These are phyloP conservation scores for Aspergillus fischeri DNA, from an alignment of 2,329 filamentous ascomycete genomes.

Conservation along the genomic window DNA sequence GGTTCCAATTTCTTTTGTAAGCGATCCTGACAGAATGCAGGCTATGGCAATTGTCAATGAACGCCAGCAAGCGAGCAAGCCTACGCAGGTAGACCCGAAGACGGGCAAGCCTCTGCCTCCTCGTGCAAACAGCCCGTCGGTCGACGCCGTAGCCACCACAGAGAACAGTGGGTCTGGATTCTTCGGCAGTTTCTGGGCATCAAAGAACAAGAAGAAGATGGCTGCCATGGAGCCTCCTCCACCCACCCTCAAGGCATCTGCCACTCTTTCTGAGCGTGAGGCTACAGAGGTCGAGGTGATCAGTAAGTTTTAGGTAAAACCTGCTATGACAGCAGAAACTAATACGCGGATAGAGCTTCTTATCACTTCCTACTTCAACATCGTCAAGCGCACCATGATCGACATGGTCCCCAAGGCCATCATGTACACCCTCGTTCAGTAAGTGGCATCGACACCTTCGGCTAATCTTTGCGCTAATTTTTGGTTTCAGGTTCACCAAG, in stretches of 20 bases:
- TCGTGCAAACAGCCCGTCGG: slow-evolving; percentile 70
- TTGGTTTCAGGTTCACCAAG: slow-evolving; percentile 69
- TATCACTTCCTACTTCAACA: slow-evolving; percentile 96
- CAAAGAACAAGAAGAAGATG: slow-evolving; percentile 99
- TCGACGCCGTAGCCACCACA: slow-evolving; percentile 50
- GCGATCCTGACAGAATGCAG: slow-evolving; percentile 34
- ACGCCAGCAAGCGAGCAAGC: slow-evolving; percentile 73
- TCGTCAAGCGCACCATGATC: slow-evolving; percentile 96
- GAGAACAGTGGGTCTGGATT: slow-evolving; percentile 68
- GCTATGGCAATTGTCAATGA: slow-evolving; percentile 99
- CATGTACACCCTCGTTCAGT: slow-evolving; percentile 96
- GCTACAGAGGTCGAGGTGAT: slow-evolving; percentile 97
- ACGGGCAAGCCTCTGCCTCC: slow-evolving; percentile 90
- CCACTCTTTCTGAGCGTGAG: slow-evolving; percentile 89
- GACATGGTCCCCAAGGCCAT: slow-evolving; percentile 99
- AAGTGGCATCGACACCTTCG: slow-evolving; percentile 43
- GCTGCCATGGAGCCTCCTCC: slow-evolving; percentile 98
- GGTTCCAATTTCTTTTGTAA: background rate
- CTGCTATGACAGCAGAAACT: slow-evolving; percentile 1
- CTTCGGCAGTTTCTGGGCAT: slow-evolving; percentile 97
- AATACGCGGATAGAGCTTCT: slow-evolving; percentile 65
- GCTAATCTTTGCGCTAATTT: slow-evolving; percentile 7
- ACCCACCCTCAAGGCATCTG: slow-evolving; percentile 87
- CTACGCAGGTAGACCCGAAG: slow-evolving; percentile 95
- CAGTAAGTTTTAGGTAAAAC: slow-evolving; percentile 56